Evolutionary conservation across 768 basidiomycete species (phyloP).

Genomic region (Symmetrospora coprosmae): DNA sequence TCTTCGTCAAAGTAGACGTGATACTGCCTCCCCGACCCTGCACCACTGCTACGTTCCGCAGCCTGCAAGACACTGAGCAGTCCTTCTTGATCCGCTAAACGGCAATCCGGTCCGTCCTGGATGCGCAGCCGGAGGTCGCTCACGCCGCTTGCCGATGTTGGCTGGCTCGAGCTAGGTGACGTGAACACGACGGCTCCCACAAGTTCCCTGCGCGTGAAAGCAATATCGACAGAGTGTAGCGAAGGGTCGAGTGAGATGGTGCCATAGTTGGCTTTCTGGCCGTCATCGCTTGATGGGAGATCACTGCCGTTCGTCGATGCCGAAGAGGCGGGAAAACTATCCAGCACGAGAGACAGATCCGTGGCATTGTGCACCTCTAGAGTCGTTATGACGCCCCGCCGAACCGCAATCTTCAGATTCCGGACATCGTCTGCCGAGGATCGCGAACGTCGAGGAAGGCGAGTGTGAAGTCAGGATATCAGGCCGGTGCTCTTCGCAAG

Average conservation of each 20-base stretch:
- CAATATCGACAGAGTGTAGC: not conserved
- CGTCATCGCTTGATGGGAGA: not conserved
- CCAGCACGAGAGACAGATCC: not conserved
- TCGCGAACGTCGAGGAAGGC: not conserved
- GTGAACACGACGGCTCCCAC: not conserved
- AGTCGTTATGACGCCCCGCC: constrained; percentile 1
- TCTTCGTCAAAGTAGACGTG: not conserved
- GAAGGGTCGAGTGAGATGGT: constrained; percentile 11
- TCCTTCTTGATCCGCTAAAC: not conserved
- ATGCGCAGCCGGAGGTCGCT: not conserved
- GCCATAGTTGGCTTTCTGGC: not conserved
- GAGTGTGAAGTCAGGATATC: not conserved
- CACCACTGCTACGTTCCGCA: too few relatives aligned
- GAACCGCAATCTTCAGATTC: not conserved
- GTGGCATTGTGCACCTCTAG: constrained; percentile 1
- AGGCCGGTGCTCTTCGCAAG: too few relatives aligned
- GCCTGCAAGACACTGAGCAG: too few relatives aligned
- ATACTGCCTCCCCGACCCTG: too few relatives aligned
- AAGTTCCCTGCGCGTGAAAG: not conserved
- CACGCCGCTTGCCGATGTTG: not conserved
- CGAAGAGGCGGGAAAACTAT: not conserved
- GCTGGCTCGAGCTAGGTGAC: not conserved
- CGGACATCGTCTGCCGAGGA: not conserved
- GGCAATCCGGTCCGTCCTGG: too few relatives aligned
- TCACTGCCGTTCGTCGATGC: too few relatives aligned